Evolutionary conservation across 2,329 filamentous ascomycete genomes (phyloP), one percentile per base, ranked within the genome.

Genomic region (Fonsecaea nubica): DNA sequence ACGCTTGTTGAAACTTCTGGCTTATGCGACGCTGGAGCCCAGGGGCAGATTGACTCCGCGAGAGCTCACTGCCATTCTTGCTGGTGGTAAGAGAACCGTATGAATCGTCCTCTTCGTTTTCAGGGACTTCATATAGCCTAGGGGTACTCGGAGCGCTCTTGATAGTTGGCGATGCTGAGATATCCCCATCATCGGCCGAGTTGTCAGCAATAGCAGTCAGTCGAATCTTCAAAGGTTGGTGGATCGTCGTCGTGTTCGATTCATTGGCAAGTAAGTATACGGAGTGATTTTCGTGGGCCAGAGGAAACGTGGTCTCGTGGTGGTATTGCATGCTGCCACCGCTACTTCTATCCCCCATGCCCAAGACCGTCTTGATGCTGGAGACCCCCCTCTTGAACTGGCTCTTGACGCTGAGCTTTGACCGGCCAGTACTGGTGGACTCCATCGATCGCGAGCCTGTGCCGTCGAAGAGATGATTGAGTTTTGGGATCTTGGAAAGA

Each of bases 401-500:
- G 52, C 53, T 65, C 52, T 63, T 69, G 45, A 69, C 59, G 54
- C 68, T 69, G 38, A 53, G 30, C 53, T 59, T 69, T 10, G 67
- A 69, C 6, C 62, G 60, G 32, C 63, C 63, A 30, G 67, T 68
- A 42, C 67, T 68, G 10, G 59, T 63, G 9, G 69, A 71, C n/a
- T 69, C 69, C 10, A 69, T 58, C 18, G 69, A 71, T 21, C 54
- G 57, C n/a, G 67, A 71, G 21, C 48, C 60, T 7, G 67, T 65
- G 40, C 69, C 69, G 58, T 71, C 69, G 57, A 67, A 69, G 54
- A 69, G 42, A 35, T 71, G 62, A 38, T 62, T 64, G 18, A 69
- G 54, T 21, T 62, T 64, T 30, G 63, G 56, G 15, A 60, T 62
- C 53, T 70, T 68, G 45, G 65, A 58, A 4, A 64, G 33, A 30